phyloP scores from a whole-genome alignment of 129 eudicot genomes.

The carrot (Daucus carota) region DNA sequence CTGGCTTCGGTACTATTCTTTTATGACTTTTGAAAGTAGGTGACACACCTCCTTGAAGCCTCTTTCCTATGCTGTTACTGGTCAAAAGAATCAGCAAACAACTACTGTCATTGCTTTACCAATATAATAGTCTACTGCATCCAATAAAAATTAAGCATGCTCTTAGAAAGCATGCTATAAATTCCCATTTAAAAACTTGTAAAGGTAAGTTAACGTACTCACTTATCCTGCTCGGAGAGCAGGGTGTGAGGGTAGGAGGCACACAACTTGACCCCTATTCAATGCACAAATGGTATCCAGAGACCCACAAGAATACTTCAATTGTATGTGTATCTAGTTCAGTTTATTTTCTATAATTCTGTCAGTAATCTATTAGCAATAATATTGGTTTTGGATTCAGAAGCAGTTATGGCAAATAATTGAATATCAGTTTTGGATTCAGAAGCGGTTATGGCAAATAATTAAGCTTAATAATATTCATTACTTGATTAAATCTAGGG shows the following conservation, averaged over 20 bases:
- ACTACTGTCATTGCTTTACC: not conserved
- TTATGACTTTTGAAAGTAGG: not conserved
- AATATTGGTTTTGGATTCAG: not conserved
- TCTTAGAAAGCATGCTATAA: not conserved
- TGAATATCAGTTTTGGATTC: not conserved
- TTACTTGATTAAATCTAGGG: not conserved
- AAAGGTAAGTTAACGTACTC: not conserved
- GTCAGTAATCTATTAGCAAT: not conserved
- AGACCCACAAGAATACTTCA: not conserved
- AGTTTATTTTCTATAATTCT: not conserved
- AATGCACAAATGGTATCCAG: not conserved
- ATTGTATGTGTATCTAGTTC: not conserved
- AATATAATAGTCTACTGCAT: not conserved
- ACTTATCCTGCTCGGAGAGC: no score
- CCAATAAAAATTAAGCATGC: not conserved
- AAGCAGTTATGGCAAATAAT: no score
- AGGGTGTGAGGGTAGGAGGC: no score
- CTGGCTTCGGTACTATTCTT: not conserved
- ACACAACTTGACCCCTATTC: no score
- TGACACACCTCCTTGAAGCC: not conserved
- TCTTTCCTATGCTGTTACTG: not conserved
- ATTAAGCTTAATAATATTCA: not conserved
- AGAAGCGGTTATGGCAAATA: not conserved
- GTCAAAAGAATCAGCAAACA: not conserved
- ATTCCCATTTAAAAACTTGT: not conserved